Evolutionary conservation across 768 basidiomycete genomes (phyloP), one percentile per base, ranked within the genome.

Genomic region (Neoboletus brunneissimus): DNA sequence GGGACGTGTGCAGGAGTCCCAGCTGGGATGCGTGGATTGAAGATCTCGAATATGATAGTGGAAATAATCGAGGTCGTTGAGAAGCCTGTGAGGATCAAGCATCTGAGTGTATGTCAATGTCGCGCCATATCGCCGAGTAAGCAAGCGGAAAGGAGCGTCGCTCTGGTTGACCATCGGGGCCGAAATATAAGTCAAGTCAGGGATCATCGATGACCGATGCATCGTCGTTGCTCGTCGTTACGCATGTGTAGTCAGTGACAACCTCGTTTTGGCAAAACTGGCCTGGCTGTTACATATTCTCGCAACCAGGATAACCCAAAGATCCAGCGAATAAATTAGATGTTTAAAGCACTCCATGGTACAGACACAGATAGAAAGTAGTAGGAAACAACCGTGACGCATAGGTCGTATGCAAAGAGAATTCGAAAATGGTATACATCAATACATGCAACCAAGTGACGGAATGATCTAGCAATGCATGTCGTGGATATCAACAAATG

Each of bases 101-200:
- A 92, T 92, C 65, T 91, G 89, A 4, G 89, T 88, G 71, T 88
- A 90, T 16, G 83, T 75, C 61, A 85, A 66, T 1, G 88, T 88
- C 27, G 86, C 81, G 20, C 86, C 85, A 69, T 90, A 79, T 56
- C 73, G 75, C 53, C 81, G 77, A 4, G 81, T 80, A 50, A 91
- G 78, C 13, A 81, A 60, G 34, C 89, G 79, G 63, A 90, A 91
- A 1, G 89, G 86, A 0, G 87, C 77, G 61, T 92, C 89, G 27
- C 87, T 89, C 65, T 90, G 89, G 56, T 88, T 85, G 55, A 91
- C 81, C 88, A 90, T 90, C 3, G 88, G 88, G 8, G 88, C 88
- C 8, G 85, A 77, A 51, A 89, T 79, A 54, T 71, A 76, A 23
- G 66, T 58, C 55, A 77, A 60, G 54, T 72, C 63, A 1, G 62